phyloP scores from a whole-genome alignment of 192 early-diverging fungal genomes.

The Umbelopsis isabellina region DNA sequence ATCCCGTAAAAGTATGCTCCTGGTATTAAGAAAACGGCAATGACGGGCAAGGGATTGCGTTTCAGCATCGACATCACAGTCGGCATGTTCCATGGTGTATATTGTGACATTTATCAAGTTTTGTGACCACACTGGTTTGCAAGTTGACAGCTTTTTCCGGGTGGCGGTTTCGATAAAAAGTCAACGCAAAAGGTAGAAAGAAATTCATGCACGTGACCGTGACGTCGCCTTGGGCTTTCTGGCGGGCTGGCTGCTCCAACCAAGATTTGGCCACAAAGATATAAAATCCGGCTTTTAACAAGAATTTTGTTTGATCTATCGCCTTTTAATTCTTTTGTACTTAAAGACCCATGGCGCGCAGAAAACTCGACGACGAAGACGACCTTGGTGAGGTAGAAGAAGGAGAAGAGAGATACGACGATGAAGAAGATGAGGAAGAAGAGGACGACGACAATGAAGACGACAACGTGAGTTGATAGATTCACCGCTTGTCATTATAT shows the following conservation, averaged over 20 bases:
- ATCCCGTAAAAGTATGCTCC: slow-evolving; percentile 14
- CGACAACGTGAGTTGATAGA: slow-evolving; percentile 40
- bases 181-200: background rate
- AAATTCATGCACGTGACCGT: background rate
- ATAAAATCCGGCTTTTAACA: too few relatives aligned
- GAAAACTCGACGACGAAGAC: slow-evolving; percentile 26
- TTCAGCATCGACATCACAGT: background rate
- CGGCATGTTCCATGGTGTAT: slow-evolving; percentile 15
- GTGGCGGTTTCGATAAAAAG: background rate
- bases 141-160: too few relatives aligned
- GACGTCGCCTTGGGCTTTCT: background rate
- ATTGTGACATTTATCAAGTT: slow-evolving; percentile 1
- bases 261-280: too few relatives aligned
- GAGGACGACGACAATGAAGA: slow-evolving; percentile 53
- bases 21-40: slow-evolving; percentile 3
- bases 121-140: background rate
- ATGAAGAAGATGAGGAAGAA: slow-evolving; percentile 59
- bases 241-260: too few relatives aligned
- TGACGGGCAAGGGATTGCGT: background rate
- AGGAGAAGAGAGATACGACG: slow-evolving; percentile 44
- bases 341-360: slow-evolving; percentile 21
- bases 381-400: slow-evolving; percentile 31
- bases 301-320: background rate
- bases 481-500: slow-evolving; percentile 27
- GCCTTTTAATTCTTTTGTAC: background rate